Evolutionary conservation across 768 basidiomycete species (phyloP), one percentile per base, ranked within the genome.

Genomic region (Tulasnella sp.): DNA sequence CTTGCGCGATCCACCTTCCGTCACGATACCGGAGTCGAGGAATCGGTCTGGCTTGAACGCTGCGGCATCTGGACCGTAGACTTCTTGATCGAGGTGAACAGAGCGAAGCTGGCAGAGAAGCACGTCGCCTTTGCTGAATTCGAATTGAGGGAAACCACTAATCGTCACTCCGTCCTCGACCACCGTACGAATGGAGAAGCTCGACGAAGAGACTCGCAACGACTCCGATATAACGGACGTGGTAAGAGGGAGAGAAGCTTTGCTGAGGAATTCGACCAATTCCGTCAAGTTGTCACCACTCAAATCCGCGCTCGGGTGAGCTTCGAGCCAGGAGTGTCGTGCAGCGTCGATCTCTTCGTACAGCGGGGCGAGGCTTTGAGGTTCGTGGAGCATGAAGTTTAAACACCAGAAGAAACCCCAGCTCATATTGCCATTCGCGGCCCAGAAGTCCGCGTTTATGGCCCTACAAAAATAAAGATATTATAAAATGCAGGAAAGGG

Each of bases 341-440:
- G 27, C 46, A 18, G 31, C 71, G 48, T 79, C 39, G 42, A 79
- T 27, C 44, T 79, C 78, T 24, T 79, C 72, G 42, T 44, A 21
- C 12, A 79, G 68, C 21, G 36, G 31, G 21, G 5, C 24, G 40
- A 79, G 42, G 21, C 74, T 42, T 21, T 44, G 24, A 24, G 78
- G 78, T 24, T 74, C 18, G 24, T 79, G 71, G 1, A 79, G 72
- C 19, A 39, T 36, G 44, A 36, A 27, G 16, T 39, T 36, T 18
- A 79, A 7, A 8, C 42, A 38, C 78, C 78, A 79, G 71, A 34
- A 75, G 6, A 80, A 75, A 12, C 77, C 81, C 52, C 38, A 72
- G 36, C 80, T 75, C 46, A 80, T 80, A 42, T 81, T 81, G 18
- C 76, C 80, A n/a, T 78, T 39, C 21, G 77, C 46, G 18, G 81